These are phyloP conservation scores for Calophaca sinica DNA, from an alignment of 306 rosid species.

Conservation along the genomic window DNA sequence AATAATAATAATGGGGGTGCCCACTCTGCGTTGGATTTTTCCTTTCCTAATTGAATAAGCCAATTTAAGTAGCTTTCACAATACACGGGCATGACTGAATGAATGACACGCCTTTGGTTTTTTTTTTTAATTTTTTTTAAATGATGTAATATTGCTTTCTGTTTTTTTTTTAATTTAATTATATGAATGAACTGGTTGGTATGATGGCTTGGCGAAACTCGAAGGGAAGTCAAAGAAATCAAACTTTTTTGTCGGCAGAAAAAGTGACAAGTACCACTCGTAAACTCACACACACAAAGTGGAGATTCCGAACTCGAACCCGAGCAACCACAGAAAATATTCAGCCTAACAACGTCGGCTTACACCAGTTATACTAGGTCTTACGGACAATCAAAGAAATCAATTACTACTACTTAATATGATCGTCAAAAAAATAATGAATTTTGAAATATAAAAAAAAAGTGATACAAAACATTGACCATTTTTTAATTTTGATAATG, in stretches of 20 bases:
- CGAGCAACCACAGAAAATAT: no score
- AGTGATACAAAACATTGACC: not conserved
- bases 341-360: no score
- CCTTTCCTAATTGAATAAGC: constrained; percentile 28
- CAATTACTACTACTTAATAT: not conserved
- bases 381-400: constrained; percentile 38
- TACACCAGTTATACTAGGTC: no score
- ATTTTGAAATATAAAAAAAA: no score
- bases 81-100: not conserved
- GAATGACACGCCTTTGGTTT: constrained; percentile 9
- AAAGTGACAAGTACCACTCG: no score
- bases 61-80: constrained; percentile 44
- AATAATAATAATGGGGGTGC: constrained; percentile 3
- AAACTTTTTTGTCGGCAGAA: no score
- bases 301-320: no score
- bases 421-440: no score
- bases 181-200: not conserved
- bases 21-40: constrained; percentile 38
- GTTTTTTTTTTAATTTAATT: not conserved
- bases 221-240: constrained; percentile 30
- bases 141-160: not conserved
- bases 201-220: constrained; percentile 28
- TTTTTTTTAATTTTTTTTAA: not conserved
- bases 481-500: not conserved
- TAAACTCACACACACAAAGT: no score